Evolutionary conservation across 345 rosid species (phyloP).

Genomic region (Dipteronia dyeriana): DNA sequence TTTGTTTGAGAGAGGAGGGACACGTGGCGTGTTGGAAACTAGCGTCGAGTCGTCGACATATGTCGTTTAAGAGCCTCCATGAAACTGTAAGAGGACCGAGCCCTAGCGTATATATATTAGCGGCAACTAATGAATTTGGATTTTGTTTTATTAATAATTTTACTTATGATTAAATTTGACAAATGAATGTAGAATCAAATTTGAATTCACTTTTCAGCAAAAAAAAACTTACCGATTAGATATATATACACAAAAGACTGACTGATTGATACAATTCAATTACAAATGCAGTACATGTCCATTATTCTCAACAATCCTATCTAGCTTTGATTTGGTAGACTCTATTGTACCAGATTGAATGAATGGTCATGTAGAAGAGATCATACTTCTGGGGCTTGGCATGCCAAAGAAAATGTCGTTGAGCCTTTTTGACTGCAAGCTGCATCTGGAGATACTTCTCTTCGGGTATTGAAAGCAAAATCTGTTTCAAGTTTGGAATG

Average conservation of each 20-base stretch:
- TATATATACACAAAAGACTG: background rate
- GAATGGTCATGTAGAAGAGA: slow-evolving; percentile 90
- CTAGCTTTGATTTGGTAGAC: slow-evolving; percentile 77
- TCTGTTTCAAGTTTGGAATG: slow-evolving; percentile 68
- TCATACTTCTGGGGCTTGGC: slow-evolving; percentile 78
- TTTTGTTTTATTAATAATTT: too few relatives aligned
- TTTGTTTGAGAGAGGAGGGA: background rate
- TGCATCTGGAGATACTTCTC: slow-evolving; percentile 72
- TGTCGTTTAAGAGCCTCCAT: background rate
- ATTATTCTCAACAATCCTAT: slow-evolving; percentile 22
- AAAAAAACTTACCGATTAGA: background rate
- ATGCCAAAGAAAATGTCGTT: slow-evolving; percentile 90
- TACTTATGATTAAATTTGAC: too few relatives aligned
- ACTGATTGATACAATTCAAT: background rate
- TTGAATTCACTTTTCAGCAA: too few relatives aligned
- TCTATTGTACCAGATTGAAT: slow-evolving; percentile 88
- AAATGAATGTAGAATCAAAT: too few relatives aligned
- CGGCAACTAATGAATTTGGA: too few relatives aligned
- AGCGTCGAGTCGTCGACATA: slow-evolving; percentile 12
- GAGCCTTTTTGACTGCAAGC: slow-evolving; percentile 70
- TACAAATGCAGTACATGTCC: slow-evolving; percentile 4
- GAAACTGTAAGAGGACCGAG: background rate
- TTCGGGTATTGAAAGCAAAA: slow-evolving; percentile 60
- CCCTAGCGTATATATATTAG: too few relatives aligned
- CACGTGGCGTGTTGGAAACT: slow-evolving; percentile 24